These are phyloP conservation scores for Scenedesmus sp. DNA, from an alignment of 163 green algal species.

Conservation along the genomic window DNA sequence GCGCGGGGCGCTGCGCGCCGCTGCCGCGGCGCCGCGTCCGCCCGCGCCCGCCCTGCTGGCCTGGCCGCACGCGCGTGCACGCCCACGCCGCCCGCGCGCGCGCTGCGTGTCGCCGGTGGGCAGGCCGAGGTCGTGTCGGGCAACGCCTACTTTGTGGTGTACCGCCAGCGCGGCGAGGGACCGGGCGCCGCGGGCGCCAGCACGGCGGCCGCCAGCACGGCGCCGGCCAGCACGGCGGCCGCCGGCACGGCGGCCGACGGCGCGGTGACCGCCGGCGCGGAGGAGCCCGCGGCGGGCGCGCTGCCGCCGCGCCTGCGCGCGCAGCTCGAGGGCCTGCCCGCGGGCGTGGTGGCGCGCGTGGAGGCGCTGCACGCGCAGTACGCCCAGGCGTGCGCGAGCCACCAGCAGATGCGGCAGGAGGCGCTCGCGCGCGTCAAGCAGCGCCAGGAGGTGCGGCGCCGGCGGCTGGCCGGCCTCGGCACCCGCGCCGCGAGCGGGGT, in stretches of 20 bases:
- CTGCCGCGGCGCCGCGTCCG: neutral
- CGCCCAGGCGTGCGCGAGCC: slow-evolving; percentile 19
- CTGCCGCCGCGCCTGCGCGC: neutral
- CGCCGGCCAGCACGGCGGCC: neutral
- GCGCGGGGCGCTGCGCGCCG: too few species aligned
- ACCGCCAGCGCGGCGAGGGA: slow-evolving; percentile 53
- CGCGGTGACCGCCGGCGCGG: neutral
- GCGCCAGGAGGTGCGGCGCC: slow-evolving; percentile 46
- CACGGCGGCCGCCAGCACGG: neutral
- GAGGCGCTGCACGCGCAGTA: slow-evolving; percentile 44
- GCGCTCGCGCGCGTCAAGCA: slow-evolving; percentile 30
- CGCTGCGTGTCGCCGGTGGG: too few species aligned
- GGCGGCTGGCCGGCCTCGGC: too few species aligned
- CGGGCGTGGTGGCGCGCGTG: neutral
- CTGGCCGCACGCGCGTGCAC: neutral
- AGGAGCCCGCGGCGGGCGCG: neutral
- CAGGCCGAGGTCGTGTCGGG: slow-evolving; percentile 57
- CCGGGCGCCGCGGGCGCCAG: slow-evolving; percentile 5
- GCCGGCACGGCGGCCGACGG: neutral
- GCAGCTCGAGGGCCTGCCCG: neutral
- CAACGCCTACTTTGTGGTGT: slow-evolving; percentile 87
- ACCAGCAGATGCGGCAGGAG: slow-evolving; percentile 33
- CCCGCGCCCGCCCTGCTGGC: neutral
- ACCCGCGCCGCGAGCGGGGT: too few species aligned
- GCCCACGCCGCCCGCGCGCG: neutral